Evolutionary conservation across 805 yeast genomes (phyloP).

Genomic region (Pichia eremophila): DNA sequence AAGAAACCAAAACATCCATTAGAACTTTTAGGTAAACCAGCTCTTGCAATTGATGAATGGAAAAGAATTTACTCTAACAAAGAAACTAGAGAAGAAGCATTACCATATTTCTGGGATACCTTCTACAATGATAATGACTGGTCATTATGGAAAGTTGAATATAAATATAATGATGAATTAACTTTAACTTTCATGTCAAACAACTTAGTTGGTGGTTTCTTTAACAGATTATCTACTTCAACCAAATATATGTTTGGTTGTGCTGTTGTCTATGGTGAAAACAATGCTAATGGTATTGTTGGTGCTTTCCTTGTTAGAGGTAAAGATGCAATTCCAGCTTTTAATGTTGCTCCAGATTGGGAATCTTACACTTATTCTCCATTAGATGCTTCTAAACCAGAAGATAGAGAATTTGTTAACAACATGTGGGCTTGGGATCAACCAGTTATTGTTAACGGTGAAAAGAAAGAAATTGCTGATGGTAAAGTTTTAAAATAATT

Average conservation of each 20-base stretch:
- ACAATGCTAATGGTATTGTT: constrained; percentile 94
- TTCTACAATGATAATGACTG: constrained; percentile 86
- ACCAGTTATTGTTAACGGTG: constrained; percentile 77
- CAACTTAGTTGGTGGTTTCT: constrained; percentile 96
- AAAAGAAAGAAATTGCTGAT: constrained; percentile 80
- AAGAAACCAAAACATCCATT: constrained; percentile 91
- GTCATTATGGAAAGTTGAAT: constrained; percentile 91
- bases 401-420: constrained; percentile 69
- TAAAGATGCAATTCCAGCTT: constrained; percentile 82
- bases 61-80: constrained; percentile 94
- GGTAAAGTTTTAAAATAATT: constrained; percentile 93
- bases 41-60: constrained; percentile 79
- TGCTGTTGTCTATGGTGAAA: constrained; percentile 94
- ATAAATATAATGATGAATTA: constrained; percentile 96
- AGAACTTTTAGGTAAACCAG: constrained; percentile 66
- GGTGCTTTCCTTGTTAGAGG: constrained; percentile 96
- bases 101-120: constrained; percentile 96
- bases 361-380: constrained; percentile 82
- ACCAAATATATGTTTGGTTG: constrained; percentile 91
- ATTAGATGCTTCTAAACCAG: constrained; percentile 71
- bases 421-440: constrained; percentile 98
- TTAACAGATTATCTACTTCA: constrained; percentile 88
- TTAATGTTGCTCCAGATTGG: constrained; percentile 99
- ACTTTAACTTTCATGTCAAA: constrained; percentile 96
- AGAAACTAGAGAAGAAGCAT: constrained; percentile 87